Conservation (phyloP, 192 early-diverging fungal genomes). For the Podila verticillata region DNA sequence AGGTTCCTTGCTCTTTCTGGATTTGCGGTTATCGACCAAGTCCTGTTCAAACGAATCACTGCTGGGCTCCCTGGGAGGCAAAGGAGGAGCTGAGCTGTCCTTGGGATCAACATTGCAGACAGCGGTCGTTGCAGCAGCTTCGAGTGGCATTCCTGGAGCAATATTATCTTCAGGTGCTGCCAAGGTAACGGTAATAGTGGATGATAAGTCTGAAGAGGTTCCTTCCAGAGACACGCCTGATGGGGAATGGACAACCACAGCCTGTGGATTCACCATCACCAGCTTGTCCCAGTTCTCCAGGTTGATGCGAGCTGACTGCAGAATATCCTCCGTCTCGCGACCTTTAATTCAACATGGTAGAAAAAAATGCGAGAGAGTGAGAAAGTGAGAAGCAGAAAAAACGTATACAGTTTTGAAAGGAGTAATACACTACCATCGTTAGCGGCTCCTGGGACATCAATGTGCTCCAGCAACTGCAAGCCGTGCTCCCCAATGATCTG, state of each 20-base stretch:
- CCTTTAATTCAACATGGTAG: neutral
- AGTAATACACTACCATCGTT: neutral
- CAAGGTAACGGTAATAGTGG: neutral
- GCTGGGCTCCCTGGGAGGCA: constrained; percentile 26
- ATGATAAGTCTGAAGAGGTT: neutral
- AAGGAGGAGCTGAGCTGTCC: constrained; percentile 12
- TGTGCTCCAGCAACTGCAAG: constrained; percentile 30
- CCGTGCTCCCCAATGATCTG: constrained; percentile 56
- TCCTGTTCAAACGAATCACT: neutral
- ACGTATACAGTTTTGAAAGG: neutral
- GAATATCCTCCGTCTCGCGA: constrained; percentile 34
- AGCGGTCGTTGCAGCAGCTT: no score
- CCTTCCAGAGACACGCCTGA: constrained; percentile 3
- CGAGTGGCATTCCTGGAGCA: neutral
- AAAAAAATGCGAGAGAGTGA: no score
- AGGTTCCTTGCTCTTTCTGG: neutral
- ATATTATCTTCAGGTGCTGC: neutral
- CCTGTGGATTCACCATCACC: neutral
- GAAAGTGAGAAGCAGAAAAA: neutral
- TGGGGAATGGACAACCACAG: constrained; percentile 2
- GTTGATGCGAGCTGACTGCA: constrained; percentile 36
- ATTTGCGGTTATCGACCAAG: constrained; percentile 5
- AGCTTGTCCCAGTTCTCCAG: constrained; percentile 39
- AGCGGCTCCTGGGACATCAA: constrained; percentile 10
- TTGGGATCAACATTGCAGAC: no score